Base-by-base conservation (phyloP, 108 stramenopile genomes). In the Schizochytrium sp. region DNA sequence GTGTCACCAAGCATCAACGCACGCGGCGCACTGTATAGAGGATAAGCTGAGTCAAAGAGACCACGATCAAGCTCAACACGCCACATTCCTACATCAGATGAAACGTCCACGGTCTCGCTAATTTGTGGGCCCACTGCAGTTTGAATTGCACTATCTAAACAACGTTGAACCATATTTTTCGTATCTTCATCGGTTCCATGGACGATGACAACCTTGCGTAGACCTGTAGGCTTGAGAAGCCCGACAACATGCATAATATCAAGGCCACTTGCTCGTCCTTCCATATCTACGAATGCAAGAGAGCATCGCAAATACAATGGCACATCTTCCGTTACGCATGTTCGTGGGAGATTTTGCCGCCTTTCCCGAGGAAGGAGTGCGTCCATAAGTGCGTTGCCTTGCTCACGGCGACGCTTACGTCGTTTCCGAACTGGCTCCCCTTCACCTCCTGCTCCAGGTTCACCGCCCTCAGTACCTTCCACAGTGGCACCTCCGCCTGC, bases 11-110 rank as follows among this genome's bases (percentile, higher is more conserved):
- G 19, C 45, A 53, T 55, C 50, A 83, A 10, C 5, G 76, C 76
- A 1, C 53, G 47, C 50, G 76, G 76, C 15, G 47, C 50, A n/a
- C 50, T 55, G 53, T 19, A 83, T 8, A 83, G 28, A n/a, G 47
- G 47, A 53, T 83, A 83, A n/a, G 76, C 13, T 10, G 76, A 53
- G 53, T 83, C 76, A 50, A 83, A 83, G 47, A 83, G 53, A 8
- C 76, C 76, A n/a, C 76, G 47, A 50, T 83, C 76, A 17, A 83
- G 3, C 76, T 83, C 76, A 10, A 83, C 53, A n/a, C 76, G 47
- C 76, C 76, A 83, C 76, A 83, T 83, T 47, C 76, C 76, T 38
- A 83, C 76, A 55, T 83, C 76, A 1, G 76, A 83, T n/a, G 76
- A 83, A 1, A 83, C 76, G 53, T 83, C 76, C n/a, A 55, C 76